Evolutionary conservation across 352 stramenopile species (phyloP), one percentile per base, ranked within the genome.

Genomic region (Bremia lactucae): DNA sequence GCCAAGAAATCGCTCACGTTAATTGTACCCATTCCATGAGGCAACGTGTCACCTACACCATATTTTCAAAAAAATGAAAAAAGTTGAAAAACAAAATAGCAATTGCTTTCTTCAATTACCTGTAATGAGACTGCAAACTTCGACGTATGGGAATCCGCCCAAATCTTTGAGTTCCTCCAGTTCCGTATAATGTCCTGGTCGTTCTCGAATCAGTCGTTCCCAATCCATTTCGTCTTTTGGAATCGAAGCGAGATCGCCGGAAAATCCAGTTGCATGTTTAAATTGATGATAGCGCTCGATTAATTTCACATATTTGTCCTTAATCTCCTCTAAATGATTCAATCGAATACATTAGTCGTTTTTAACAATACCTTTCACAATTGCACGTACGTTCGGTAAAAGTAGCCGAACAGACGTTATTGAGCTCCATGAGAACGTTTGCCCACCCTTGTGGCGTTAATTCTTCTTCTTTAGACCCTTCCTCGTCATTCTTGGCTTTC

Each of bases 221-320:
- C 58, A 68, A 22, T 65, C 59, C 39, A 59, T 46, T 0, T 59
- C 46, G 8, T 22, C 31, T 39, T 57, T 51, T 2, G 46, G 46
- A n/a, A 15, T 25, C 10, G 36, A 33, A n/a, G 21, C 20, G 0
- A 42, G n/a, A 36, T 22, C 31, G 2, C 56, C 46, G 11, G 46
- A 52, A 28, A 55, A 68, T 2, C 51, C 55, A 11, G 59, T 65
- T 26, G 29, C 50, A 11, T 19, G 16, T 36, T 68, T 68, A 36
- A 62, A 68, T 36, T 54, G 38, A 2, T 39, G 51, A 31, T 55
- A 65, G 15, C 42, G 29, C 23, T 62, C 46, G 36, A 69, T 65
- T 11, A 69, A 4, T 7, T 62, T 42, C 2, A 56, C 41, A 47
- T 62, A 68, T 44, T 65, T 65, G 36, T 53, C 55, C 37, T 59